Base-by-base conservation (phyloP, 2,329 filamentous ascomycete species). In the Aspergillus japonicus region DNA sequence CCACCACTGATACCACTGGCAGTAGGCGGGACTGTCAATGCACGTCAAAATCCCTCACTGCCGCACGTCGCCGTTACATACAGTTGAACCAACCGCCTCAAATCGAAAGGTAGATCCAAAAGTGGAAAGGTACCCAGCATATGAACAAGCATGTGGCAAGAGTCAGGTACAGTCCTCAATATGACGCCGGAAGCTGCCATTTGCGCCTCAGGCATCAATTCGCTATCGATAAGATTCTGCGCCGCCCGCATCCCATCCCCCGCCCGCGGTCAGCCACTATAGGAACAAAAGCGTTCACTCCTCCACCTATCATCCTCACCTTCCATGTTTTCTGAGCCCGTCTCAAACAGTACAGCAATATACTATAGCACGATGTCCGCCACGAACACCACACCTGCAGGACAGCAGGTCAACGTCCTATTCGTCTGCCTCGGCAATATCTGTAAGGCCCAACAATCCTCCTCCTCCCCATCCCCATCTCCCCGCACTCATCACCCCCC, bases 361-460 rank as follows among this genome's bases (percentile, higher is more conserved):
- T 8, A 47, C 21, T 16, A 29, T 10, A 48, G 26, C 29, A 3
- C 35, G 64, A 73, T 74, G 71, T 52, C 70, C 3, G 55, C 65
- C 24, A 57, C 59, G 42, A 55, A 63, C n/a, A 53, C 49, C 2
- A 35, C 59, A 26, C 57, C 67, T 2, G 53, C 65, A 16, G 52
- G 33, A 47, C 60, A 60, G 29, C 69, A 71, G 39, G 72, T 91
- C 57, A 92, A 89, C 2, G 89, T 98, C 42, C 85, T 98, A 55
- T 98, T 98, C 73, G 94, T 98, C 68, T 99, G 95, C 78, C 84
- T 98, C 35, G 95, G 95, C 75, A 99, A 99, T 77, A 98, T 98
- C 71, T 99, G 92, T 85, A 71, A 54, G 75, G 62, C 19, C 19
- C 50, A n/a, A n/a, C 60, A 2, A 23, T 23, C 23, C 23, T 23